Evolutionary conservation across 1,284 basidiomycete genomes (phyloP).

Genomic region (Apiotrichum brassicae): DNA sequence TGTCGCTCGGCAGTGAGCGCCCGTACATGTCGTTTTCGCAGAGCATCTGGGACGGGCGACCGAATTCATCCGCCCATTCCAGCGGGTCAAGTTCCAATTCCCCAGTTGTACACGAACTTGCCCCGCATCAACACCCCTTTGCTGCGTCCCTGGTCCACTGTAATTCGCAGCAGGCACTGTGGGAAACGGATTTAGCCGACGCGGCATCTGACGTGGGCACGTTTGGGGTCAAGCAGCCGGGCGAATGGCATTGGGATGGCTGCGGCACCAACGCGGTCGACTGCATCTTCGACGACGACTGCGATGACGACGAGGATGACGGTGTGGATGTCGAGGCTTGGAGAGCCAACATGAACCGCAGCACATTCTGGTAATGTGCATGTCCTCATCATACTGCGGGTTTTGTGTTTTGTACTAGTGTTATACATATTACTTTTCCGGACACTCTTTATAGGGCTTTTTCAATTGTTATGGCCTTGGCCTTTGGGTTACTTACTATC

Average conservation of each 20-base stretch:
- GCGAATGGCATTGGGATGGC: neutral
- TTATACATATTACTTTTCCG: too few relatives aligned
- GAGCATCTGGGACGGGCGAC: too few relatives aligned
- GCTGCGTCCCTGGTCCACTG: neutral
- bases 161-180: neutral
- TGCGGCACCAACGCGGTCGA: neutral
- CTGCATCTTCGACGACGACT: neutral
- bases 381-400: too few relatives aligned
- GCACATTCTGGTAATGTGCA: neutral
- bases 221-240: neutral
- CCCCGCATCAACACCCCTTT: neutral
- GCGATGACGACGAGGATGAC: neutral
- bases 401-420: too few relatives aligned
- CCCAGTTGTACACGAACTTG: too few relatives aligned
- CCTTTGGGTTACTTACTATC: too few relatives aligned
- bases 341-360: slow-evolving; percentile 1
- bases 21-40: too few relatives aligned
- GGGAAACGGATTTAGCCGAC: neutral
- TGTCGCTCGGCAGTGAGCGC: too few relatives aligned
- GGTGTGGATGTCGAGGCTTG: neutral
- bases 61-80: neutral
- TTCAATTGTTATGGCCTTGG: too few relatives aligned
- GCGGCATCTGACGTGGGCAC: neutral
- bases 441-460: too few relatives aligned
- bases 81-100: neutral